Evolutionary conservation across 1,284 basidiomycete species (phyloP).

Genomic region (Volvariella volvacea): DNA sequence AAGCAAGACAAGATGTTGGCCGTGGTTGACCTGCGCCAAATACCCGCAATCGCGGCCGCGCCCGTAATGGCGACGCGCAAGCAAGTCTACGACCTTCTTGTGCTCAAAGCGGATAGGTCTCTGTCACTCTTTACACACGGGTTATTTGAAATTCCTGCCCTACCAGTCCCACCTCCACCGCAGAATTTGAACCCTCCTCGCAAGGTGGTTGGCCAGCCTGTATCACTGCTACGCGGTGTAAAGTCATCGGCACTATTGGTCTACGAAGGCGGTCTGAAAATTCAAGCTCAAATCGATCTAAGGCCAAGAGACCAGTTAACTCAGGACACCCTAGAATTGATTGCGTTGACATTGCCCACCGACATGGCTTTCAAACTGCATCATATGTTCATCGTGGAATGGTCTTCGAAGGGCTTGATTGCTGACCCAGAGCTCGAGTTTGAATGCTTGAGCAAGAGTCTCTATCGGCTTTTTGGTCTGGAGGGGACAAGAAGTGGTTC

Average conservation of each 20-base stretch:
- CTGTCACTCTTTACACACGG: constrained; percentile 59
- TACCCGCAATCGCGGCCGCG: constrained; percentile 46
- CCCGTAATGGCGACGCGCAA: constrained; percentile 58
- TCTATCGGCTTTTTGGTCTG: constrained; percentile 46
- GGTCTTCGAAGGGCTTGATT: constrained; percentile 39
- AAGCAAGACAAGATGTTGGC: constrained; percentile 34
- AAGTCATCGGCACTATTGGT: constrained; percentile 39
- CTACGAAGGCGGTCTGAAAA: constrained; percentile 40
- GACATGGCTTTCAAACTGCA: constrained; percentile 54
- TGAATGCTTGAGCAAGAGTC: constrained; percentile 42
- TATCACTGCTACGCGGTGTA: constrained; percentile 32
- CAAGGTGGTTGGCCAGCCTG: constrained; percentile 13
- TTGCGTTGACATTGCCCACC: constrained; percentile 53
- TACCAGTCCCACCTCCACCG: not conserved
- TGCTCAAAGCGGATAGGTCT: constrained; percentile 46
- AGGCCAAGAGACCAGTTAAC: constrained; percentile 47
- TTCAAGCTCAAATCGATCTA: constrained; percentile 43
- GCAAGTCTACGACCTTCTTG: constrained; percentile 60
- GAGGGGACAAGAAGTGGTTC: constrained; percentile 13
- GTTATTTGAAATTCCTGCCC: constrained; percentile 37
- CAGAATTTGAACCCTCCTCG: not conserved
- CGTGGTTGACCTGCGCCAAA: constrained; percentile 30
- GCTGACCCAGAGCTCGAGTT: constrained; percentile 46
- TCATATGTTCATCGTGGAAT: constrained; percentile 45
- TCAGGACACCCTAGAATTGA: constrained; percentile 49